Evolutionary conservation across 2,329 filamentous ascomycete genomes (phyloP).

Genomic region (Xylaria multiplex): DNA sequence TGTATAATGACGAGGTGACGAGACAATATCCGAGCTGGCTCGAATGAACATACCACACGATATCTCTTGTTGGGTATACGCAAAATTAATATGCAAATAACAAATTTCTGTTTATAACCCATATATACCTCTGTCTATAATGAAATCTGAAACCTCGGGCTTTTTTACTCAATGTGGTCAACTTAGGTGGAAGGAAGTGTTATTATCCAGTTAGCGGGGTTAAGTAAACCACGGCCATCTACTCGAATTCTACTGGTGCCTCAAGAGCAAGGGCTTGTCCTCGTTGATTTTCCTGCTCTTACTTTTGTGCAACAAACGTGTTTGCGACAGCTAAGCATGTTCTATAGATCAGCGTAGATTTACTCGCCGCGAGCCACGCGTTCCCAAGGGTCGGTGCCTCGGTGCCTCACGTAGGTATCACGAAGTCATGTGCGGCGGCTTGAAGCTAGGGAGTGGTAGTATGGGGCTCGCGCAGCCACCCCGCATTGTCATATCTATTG

Average conservation of each 20-base stretch:
- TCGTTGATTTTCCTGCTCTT: too few species aligned
- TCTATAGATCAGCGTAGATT: neutral
- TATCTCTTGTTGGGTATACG: conserved; percentile 17
- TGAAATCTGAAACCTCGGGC: neutral
- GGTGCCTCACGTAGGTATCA: neutral
- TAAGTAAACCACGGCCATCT: too few species aligned
- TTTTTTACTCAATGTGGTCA: neutral
- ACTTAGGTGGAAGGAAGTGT: neutral
- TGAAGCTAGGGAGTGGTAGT: too few species aligned
- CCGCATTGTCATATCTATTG: too few species aligned
- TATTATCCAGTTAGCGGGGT: neutral
- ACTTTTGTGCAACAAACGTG: neutral
- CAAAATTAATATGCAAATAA: conserved; percentile 11
- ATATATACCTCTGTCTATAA: neutral
- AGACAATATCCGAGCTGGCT: conserved; percentile 24
- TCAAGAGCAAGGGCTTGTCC: too few species aligned
- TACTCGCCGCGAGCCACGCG: too few species aligned
- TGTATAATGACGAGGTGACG: conserved; percentile 32
- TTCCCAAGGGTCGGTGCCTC: neutral
- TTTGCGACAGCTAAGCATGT: neutral
- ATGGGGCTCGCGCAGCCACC: too few species aligned
- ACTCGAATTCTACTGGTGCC: too few species aligned
- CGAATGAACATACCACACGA: conserved; percentile 11
- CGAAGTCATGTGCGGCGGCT: neutral
- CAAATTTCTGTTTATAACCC: neutral